Evolutionary conservation across 768 basidiomycete genomes (phyloP), one percentile per base, ranked within the genome.

Genomic region (Lactarius hengduanensis): DNA sequence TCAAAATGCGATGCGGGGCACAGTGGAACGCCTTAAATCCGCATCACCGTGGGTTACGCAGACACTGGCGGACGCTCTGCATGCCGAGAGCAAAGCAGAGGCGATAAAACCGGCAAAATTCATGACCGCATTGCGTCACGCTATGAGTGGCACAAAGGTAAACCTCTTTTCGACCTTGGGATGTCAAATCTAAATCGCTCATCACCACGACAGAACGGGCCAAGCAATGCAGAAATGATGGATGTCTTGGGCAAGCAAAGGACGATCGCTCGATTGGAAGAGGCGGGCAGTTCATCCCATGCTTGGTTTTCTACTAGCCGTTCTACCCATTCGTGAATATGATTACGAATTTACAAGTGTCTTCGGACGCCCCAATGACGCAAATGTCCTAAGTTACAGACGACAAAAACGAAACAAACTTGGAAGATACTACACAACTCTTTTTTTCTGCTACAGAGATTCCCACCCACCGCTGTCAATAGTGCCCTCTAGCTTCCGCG

Each of bases 401-500:
- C 34, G 28, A 53, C 38, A 5, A 43, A 38, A 20, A 57, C 55
- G 3, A 38, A 59, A 18, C n/a, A 26, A 53, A 50, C 20, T 54
- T 7, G 34, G 5, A 30, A 61, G 18, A 32, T 36, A 18, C 50
- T 58, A 32, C 45, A 50, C 26, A 38, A 43, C 38, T 8, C 9
- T 40, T 1, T 15, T 26, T 47, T 26, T 34, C 34, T 53, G 13
- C 75, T 75, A 96, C 58, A 96, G 76, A 65, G 89, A 90, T 73
- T 92, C 91, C 96, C 95, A 98, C 26, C 95, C 95, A n/a, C 96
- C 94, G 36, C 84, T 88, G 74, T 97, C 96, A 18, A 93, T 82
- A 16, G 86, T 86, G 69, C 91, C 84, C 74, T 98, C 96, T 65
- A 98, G 73, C 74, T 92, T 92, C 59, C 97, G 82, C 3, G 97